phyloP scores from a whole-genome alignment of 2,329 filamentous ascomycete species.

The Thelonectria olida region DNA sequence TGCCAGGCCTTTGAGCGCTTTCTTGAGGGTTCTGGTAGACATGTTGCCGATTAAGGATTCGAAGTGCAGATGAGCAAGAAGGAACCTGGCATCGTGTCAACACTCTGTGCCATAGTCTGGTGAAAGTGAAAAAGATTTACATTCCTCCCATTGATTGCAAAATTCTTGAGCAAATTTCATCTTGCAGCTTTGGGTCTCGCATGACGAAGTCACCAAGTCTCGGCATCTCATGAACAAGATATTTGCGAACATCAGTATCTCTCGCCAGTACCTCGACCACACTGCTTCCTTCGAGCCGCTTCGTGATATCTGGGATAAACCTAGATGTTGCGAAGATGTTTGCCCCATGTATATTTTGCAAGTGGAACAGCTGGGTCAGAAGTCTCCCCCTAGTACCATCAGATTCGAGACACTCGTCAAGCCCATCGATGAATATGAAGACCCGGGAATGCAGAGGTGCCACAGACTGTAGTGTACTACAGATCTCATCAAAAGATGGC shows the following conservation, averaged over 20 bases:
- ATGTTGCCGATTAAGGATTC: neutral
- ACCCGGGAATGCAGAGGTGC: neutral
- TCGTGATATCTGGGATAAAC: neutral
- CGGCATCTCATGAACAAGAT: neutral
- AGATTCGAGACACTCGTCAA: slow-evolving; percentile 8
- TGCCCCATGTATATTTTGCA: neutral
- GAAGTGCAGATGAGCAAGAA: slow-evolving; percentile 4
- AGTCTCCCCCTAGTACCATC: neutral
- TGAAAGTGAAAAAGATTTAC: neutral
- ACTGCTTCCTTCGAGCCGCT: neutral
- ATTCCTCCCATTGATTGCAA: neutral
- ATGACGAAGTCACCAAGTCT: neutral
- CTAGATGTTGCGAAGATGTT: slow-evolving; percentile 5
- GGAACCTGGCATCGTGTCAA: neutral
- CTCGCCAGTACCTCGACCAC: slow-evolving; percentile 2
- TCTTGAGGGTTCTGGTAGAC: neutral
- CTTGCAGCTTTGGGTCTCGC: neutral
- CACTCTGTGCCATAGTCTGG: neutral
- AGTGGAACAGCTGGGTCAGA: neutral
- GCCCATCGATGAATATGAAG: slow-evolving; percentile 11
- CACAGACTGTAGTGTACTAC: neutral
- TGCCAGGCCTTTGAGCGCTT: neutral
- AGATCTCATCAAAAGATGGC: neutral
- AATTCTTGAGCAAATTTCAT: slow-evolving; percentile 3
- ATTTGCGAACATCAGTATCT: neutral